Base-by-base conservation (phyloP, 768 basidiomycete species). In the Mycena kentingensis region DNA sequence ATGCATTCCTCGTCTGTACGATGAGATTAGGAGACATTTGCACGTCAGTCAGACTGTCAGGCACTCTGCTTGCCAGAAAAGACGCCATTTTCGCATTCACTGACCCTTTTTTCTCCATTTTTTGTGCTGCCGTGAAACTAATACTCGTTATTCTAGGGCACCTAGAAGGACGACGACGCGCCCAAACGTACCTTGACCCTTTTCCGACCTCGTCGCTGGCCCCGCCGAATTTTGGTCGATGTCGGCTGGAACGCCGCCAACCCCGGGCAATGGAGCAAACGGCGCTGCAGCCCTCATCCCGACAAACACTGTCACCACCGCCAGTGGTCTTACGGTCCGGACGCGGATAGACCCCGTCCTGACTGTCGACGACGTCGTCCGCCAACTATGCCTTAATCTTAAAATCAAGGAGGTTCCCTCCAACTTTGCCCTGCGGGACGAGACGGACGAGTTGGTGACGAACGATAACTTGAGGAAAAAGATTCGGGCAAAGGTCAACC, bases 341-440 rank as follows among this genome's bases (percentile, higher is more conserved):
- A 85, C 89, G 11, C 83, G 91, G 53, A 93, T 93, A 59, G 91
- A 93, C 65, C 87, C 88, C 15, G 85, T 89, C 5, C 76, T 93
- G 26, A 83, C 86, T 5, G 91, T 92, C 46, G 84, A 88, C 46
- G 91, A 93, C 65, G 92, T 93, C 51, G 80, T 93, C 45, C 84
- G 82, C 50, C 90, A 92, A 67, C 79, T 93, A 10, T 92, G 90
- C 61, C 70, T 85, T 58, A 93, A 85, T 69, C 74, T 96, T 58
- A 85, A 87, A 68, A 83, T 93, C 52, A 82, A 82, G 52, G 90
- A 90, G 32, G 78, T 87, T 0, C 79, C 89, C 1, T 77, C 79
- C 1, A 72, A 88, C 57, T 93, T 82, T 64, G 88, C 91, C 1
- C 68, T 96, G 53, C 78, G 93, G 60, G 91, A 94, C 65, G 88